Evolutionary conservation across 352 stramenopile species (phyloP).

Genomic region (Pythium scleroteichum): DNA sequence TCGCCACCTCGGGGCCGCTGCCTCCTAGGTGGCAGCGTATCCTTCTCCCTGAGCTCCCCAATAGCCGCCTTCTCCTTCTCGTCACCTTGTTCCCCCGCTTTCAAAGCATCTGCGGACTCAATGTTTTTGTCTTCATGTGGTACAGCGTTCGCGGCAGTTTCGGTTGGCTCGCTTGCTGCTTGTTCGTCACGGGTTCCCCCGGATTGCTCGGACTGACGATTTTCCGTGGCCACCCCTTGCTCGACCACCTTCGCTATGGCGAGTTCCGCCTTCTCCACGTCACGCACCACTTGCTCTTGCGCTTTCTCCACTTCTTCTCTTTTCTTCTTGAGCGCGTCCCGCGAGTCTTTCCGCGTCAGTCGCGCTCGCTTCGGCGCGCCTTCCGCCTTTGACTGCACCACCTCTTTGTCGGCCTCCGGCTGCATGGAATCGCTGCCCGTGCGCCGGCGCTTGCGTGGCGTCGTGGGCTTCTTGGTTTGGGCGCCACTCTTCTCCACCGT

Average conservation of each 20-base stretch:
- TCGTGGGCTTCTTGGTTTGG: constrained; percentile 1
- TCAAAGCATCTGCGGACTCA: too few species aligned
- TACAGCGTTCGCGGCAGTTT: too few species aligned
- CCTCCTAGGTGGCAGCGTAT: too few species aligned
- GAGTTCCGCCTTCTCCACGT: neutral
- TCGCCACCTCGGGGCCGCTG: too few species aligned
- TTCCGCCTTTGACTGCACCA: neutral
- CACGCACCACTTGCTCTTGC: neutral
- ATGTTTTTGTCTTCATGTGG: too few species aligned
- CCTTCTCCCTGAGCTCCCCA: too few species aligned
- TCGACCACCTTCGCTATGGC: neutral
- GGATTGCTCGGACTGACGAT: too few species aligned
- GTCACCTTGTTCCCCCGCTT: too few species aligned
- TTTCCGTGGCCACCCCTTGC: neutral
- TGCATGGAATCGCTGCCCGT: neutral
- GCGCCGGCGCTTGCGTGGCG: constrained; percentile 11
- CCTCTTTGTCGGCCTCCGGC: neutral
- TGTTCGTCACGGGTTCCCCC: too few species aligned
- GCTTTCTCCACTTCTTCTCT: neutral
- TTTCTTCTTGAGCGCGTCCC: constrained; percentile 4
- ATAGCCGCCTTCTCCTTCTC: too few species aligned
- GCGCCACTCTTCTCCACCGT: neutral
- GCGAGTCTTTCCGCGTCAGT: constrained; percentile 6
- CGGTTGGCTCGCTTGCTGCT: too few species aligned
- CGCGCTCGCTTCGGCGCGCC: constrained; percentile 9